phyloP scores from a whole-genome alignment of 2,329 filamentous ascomycete species.

The Cylindrodendrum hubeiense region DNA sequence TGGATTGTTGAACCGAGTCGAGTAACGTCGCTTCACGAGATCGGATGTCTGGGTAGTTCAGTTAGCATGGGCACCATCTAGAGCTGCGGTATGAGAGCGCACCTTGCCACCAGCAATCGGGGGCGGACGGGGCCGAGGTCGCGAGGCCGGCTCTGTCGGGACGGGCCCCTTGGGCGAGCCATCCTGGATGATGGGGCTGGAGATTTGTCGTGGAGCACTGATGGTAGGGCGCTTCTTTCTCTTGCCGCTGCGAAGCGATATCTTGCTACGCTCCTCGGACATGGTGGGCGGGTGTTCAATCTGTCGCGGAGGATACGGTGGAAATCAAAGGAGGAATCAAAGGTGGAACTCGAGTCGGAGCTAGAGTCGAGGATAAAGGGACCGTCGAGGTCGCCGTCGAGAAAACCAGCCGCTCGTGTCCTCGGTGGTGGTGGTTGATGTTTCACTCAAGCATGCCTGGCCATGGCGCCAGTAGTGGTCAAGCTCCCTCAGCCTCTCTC shows the following conservation, averaged over 20 bases:
- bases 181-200: constrained; percentile 68
- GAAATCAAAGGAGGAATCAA: constrained; percentile 8
- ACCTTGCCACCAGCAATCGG: constrained; percentile 70
- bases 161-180: constrained; percentile 48
- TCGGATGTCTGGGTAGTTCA: constrained; percentile 71
- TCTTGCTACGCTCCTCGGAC: constrained; percentile 72
- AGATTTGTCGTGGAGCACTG: constrained; percentile 74
- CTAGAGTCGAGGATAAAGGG: constrained; percentile 1
- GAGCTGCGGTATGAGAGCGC: constrained; percentile 31
- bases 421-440: constrained; percentile 15
- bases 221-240: constrained; percentile 72
- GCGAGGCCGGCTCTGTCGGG: constrained; percentile 46
- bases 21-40: constrained; percentile 94
- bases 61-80: constrained; percentile 32
- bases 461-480: constrained; percentile 23
- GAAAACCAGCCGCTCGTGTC: constrained; percentile 8
- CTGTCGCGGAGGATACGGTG: not conserved
- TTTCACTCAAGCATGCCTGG: constrained; percentile 29
- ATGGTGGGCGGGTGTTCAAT: constrained; percentile 53
- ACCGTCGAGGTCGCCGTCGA: constrained; percentile 13
- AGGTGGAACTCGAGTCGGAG: not conserved
- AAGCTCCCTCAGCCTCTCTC: constrained; percentile 23
- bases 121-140: constrained; percentile 60
- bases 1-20: constrained; percentile 86
- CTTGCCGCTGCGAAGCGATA: constrained; percentile 74